Base-by-base conservation (phyloP, 331 rosid genomes). In the Rosa hybrid region DNA sequence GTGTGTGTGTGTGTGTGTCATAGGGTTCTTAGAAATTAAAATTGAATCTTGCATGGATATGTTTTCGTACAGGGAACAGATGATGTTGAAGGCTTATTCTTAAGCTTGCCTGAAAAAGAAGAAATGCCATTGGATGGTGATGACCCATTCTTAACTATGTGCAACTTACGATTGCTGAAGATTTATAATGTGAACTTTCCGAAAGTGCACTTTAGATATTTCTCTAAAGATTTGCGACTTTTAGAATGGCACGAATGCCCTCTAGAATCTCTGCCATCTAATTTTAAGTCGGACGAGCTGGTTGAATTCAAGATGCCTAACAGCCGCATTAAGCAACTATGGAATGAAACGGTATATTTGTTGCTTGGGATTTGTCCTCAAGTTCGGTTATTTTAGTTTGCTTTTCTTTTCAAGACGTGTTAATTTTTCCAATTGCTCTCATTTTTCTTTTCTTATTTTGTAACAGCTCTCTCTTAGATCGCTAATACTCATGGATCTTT, bases 91-190 rank as follows among this genome's bases (percentile, higher is more conserved):
- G 78, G 78, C 38, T 0, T 74, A 41, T 54, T 54, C 7, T 16
- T 54, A 39, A 38, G 12, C 51, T 56, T n/a, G 51, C 68, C 8
- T 41, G 4, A 0, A 12, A 56, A 20, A 12, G 38, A 12, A n/a
- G 4, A 38, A 4, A n/a, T 74, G 16, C 6, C 1, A 1, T 34
- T 39, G 51, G 1, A 54, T 7, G n/a, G n/a, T n/a, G 12, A 4
- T 34, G 77, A 73, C 30, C 65, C 77, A 0, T 53, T 73, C 50
- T 10, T 7, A 9, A 30, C 7, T 5, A 73, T 73, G 77, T 0
- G 1, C 48, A 73, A 73, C 18, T 25, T 73, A 18, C n/a, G 77
- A 27, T 38, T 73, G 64, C n/a, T 73, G 30, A 73, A 51, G 65
- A 73, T 73, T 0, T 25, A 30, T 53, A 51, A 73, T 9, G 65